These are phyloP conservation scores for Penicillium canescens DNA, from an alignment of 495 filamentous ascomycete species.

Conservation along the genomic window DNA sequence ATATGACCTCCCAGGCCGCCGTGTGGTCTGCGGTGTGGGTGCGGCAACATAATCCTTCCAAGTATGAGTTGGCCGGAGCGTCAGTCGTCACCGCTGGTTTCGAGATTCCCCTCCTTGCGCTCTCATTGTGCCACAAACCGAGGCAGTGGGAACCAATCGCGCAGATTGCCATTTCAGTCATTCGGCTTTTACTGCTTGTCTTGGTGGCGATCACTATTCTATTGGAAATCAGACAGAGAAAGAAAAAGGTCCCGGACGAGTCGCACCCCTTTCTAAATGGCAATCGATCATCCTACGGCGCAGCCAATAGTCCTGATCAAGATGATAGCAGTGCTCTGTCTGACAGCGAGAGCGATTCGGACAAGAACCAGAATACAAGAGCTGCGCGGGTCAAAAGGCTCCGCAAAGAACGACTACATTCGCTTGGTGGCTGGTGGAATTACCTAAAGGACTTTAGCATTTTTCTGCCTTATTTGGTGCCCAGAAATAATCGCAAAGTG, in stretches of 20 bases:
- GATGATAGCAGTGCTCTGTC: constrained; percentile 3
- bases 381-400: constrained; percentile 1
- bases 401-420: constrained; percentile 4
- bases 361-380: background rate
- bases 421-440: constrained; percentile 1
- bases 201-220: background rate
- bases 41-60: background rate
- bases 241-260: constrained; percentile 1
- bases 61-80: constrained; percentile 6
- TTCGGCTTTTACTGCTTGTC: constrained; percentile 1
- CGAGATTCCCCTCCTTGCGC: constrained; percentile 8
- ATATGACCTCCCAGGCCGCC: constrained; percentile 9
- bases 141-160: constrained; percentile 9
- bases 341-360: constrained; percentile 5
- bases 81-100: constrained; percentile 10
- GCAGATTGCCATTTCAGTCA: background rate
- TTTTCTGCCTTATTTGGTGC: constrained; percentile 68
- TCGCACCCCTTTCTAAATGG: constrained; percentile 4
- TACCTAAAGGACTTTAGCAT: constrained; percentile 32
- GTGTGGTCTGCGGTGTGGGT: constrained; percentile 5
- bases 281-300: background rate
- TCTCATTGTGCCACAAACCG: constrained; percentile 1
- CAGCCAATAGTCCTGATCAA: background rate
- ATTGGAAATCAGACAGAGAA: background rate
- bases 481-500: constrained; percentile 53